Evolutionary conservation across 257 asterid genomes (phyloP).

Genomic region (Nicotiana attenuata): DNA sequence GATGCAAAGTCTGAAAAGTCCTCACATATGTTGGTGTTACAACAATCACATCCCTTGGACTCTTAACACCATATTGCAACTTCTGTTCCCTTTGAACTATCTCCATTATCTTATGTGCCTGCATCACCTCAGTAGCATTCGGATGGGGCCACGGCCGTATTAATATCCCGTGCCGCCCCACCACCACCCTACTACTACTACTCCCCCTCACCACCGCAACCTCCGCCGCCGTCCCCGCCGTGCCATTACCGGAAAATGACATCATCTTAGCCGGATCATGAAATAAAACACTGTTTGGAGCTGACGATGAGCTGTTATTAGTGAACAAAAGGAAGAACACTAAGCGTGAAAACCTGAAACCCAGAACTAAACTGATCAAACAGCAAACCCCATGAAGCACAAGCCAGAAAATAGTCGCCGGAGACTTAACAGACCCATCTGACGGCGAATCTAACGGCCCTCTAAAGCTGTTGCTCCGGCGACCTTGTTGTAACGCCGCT

Average conservation of each 20-base stretch:
- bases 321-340: constrained; percentile 70
- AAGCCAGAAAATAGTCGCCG: constrained; percentile 75
- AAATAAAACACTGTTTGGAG: constrained; percentile 21
- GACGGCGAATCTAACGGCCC: constrained; percentile 57
- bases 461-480: constrained; percentile 80
- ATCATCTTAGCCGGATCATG: constrained; percentile 6
- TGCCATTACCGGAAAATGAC: not conserved
- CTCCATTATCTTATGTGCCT: constrained; percentile 81
- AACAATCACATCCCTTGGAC: constrained; percentile 64
- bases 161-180: constrained; percentile 92
- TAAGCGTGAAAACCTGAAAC: constrained; percentile 88
- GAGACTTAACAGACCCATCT: constrained; percentile 63
- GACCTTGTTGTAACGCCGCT: constrained; percentile 72
- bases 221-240: constrained; percentile 15
- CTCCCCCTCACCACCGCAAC: too few relatives aligned
- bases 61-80: constrained; percentile 74
- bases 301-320: constrained; percentile 20
- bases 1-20: constrained; percentile 91
- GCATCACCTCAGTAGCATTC: constrained; percentile 85
- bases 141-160: constrained; percentile 99
- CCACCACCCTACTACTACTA: constrained; percentile 74
- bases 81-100: constrained; percentile 91
- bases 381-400: constrained; percentile 74
- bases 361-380: constrained; percentile 78
- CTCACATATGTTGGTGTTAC: constrained; percentile 88